Evolutionary conservation across 495 filamentous ascomycete genomes (phyloP).

Genomic region (Polyplosphaeria fusca): DNA sequence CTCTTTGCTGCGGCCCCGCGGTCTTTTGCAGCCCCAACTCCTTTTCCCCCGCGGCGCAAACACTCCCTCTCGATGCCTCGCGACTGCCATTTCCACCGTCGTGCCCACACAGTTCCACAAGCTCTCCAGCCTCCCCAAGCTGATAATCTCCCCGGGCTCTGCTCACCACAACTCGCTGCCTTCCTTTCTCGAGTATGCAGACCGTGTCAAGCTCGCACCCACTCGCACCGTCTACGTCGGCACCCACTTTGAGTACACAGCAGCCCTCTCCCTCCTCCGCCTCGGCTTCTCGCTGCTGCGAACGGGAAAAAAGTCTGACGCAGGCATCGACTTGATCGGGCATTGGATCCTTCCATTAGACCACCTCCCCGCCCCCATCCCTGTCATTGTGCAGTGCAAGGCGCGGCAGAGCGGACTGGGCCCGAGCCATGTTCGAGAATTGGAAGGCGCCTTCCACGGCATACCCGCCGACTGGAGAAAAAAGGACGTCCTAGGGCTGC

Average conservation of each 20-base stretch:
- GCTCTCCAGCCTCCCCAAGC: conserved; percentile 31
- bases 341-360: conserved; percentile 71
- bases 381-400: conserved; percentile 82
- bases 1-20: conserved; percentile 1
- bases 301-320: conserved; percentile 70
- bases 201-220: conserved; percentile 51
- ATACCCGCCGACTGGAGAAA: conserved; percentile 68
- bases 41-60: not conserved
- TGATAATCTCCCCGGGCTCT: conserved; percentile 39
- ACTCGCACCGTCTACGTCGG: conserved; percentile 58
- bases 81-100: conserved; percentile 1
- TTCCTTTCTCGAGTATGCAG: conserved; percentile 70
- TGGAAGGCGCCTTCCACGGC: conserved; percentile 74
- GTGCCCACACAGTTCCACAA: not conserved
- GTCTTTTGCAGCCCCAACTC: not conserved
- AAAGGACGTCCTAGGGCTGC: conserved; percentile 57
- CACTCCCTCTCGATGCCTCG: not conserved
- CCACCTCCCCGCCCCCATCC: conserved; percentile 48
- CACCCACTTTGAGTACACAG: conserved; percentile 75
- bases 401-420: conserved; percentile 38
- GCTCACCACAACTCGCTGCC: conserved; percentile 59
- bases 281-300: conserved; percentile 67
- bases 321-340: conserved; percentile 80
- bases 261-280: conserved; percentile 56
- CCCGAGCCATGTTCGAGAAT: conserved; percentile 72